A percentile compares a stretch with the other conserved stretches of the same genome.
Conservation (phyloP, 768 basidiomycete species). For the Sporobolomyces roseus region DNA sequence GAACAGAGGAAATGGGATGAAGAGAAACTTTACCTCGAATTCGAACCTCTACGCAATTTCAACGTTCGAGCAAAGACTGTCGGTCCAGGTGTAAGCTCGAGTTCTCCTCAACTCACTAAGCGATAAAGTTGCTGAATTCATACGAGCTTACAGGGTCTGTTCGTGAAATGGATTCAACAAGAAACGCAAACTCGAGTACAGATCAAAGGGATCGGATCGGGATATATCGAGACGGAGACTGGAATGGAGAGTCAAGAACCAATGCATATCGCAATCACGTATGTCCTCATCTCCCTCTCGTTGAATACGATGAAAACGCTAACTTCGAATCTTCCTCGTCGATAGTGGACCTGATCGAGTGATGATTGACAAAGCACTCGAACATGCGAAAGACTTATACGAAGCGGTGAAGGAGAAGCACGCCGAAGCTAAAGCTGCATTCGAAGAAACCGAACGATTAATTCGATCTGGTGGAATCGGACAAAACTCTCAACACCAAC, state of each 20-base stretch:
- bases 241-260: slow-evolving; percentile 82
- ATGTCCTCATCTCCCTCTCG: slow-evolving; percentile 44
- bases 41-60: slow-evolving; percentile 91
- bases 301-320: neutral
- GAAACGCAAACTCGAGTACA: slow-evolving; percentile 95
- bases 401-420: slow-evolving; percentile 84
- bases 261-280: slow-evolving; percentile 89
- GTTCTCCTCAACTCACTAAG: neutral
- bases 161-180: slow-evolving; percentile 96
- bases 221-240: slow-evolving; percentile 88
- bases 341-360: slow-evolving; percentile 74
- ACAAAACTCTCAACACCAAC: too few species aligned
- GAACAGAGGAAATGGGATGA: slow-evolving; percentile 92
- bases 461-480: neutral
- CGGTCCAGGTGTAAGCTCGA: slow-evolving; percentile 69
- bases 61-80: slow-evolving; percentile 97
- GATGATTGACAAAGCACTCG: slow-evolving; percentile 80
- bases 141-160: slow-evolving; percentile 67
- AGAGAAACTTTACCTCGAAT: slow-evolving; percentile 81
- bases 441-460: slow-evolving; percentile 19
- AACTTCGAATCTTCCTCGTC: too few species aligned
- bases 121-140: neutral
- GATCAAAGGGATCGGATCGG: slow-evolving; percentile 91
- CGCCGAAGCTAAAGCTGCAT: slow-evolving; percentile 63
- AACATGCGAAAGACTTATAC: slow-evolving; percentile 80